These are phyloP conservation scores for Lentinula edodes DNA, from an alignment of 768 basidiomycete genomes.

Conservation along the genomic window DNA sequence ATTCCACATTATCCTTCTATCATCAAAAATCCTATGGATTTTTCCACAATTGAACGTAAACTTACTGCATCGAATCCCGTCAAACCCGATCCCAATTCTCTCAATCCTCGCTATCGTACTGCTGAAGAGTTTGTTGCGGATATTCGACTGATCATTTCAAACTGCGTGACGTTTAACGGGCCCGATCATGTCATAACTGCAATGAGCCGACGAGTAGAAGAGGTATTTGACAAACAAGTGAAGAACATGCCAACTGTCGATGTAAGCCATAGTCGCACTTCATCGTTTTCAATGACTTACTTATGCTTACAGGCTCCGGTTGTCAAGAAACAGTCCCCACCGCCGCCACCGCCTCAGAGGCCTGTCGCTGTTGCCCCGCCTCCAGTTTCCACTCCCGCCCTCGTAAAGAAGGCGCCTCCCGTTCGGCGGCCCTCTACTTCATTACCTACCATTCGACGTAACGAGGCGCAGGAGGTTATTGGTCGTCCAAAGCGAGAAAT, in stretches of 20 bases:
- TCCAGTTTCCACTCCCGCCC: constrained; percentile 22
- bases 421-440: constrained; percentile 74
- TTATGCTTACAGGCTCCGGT: constrained; percentile 22
- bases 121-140: constrained; percentile 82
- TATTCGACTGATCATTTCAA: constrained; percentile 83
- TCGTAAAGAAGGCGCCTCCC: constrained; percentile 36
- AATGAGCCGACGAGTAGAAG: constrained; percentile 81
- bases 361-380: constrained; percentile 35
- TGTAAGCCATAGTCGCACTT: constrained; percentile 38
- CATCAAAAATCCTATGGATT: constrained; percentile 91
- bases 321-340: constrained; percentile 40
- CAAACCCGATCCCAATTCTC: constrained; percentile 65
- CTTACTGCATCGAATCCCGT: constrained; percentile 70
- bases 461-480: constrained; percentile 49
- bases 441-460: constrained; percentile 78
- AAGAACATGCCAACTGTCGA: constrained; percentile 79
- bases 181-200: constrained; percentile 73
- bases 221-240: constrained; percentile 82
- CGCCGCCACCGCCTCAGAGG: constrained; percentile 28
- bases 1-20: constrained; percentile 87
- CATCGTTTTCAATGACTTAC: background rate
- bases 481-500: constrained; percentile 97
- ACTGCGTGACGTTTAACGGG: constrained; percentile 90
- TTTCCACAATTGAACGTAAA: constrained; percentile 89
- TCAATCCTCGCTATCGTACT: constrained; percentile 70